Percentiles rank a stretch among this genome's conserved stretches.
Evolutionary conservation across 2,329 filamentous ascomycete genomes (phyloP).

Genomic region (Emmonsia crescens): DNA sequence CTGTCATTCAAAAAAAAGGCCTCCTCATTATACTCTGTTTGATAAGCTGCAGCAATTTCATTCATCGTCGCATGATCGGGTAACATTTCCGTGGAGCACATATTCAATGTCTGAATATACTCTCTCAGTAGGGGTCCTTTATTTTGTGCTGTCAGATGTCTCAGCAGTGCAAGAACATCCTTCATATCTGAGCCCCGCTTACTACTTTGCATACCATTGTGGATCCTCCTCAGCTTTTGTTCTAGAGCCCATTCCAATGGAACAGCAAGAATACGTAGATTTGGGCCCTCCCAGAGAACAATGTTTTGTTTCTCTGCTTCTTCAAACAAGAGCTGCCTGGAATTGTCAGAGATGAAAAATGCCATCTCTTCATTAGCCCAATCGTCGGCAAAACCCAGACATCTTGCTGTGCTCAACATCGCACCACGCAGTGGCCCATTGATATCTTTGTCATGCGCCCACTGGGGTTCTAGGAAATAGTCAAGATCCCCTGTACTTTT

Average conservation of each 20-base stretch:
- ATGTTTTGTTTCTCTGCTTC: conserved; percentile 8
- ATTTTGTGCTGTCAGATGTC: conserved; percentile 1
- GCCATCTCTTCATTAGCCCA: conserved; percentile 9
- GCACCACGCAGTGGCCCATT: neutral
- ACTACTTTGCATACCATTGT: neutral
- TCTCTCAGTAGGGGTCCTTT: conserved; percentile 4
- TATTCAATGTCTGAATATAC: conserved; percentile 6
- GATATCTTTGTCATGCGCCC: neutral
- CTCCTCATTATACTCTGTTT: conserved; percentile 13
- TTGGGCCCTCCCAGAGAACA: conserved; percentile 6
- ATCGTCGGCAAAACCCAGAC: neutral
- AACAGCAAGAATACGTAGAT: conserved; percentile 6
- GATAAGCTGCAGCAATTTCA: conserved; percentile 6
- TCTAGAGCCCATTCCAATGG: conserved; percentile 11
- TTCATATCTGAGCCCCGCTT: conserved; percentile 5
- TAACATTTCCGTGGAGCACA: conserved; percentile 7
- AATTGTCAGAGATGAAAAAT: conserved; percentile 4
- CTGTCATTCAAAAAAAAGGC: too few species aligned
- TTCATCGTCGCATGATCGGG: conserved; percentile 6
- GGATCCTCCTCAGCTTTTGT: conserved; percentile 7
- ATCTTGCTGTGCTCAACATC: neutral
- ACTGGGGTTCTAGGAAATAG: neutral
- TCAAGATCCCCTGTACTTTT: neutral
- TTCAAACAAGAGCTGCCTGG: conserved; percentile 3
- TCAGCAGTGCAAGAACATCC: conserved; percentile 9